Percentiles rank a stretch among this genome's conserved stretches.
These are phyloP conservation scores for Pseudonectria buxi DNA, from an alignment of 2,329 filamentous ascomycete genomes.

Conservation along the genomic window DNA sequence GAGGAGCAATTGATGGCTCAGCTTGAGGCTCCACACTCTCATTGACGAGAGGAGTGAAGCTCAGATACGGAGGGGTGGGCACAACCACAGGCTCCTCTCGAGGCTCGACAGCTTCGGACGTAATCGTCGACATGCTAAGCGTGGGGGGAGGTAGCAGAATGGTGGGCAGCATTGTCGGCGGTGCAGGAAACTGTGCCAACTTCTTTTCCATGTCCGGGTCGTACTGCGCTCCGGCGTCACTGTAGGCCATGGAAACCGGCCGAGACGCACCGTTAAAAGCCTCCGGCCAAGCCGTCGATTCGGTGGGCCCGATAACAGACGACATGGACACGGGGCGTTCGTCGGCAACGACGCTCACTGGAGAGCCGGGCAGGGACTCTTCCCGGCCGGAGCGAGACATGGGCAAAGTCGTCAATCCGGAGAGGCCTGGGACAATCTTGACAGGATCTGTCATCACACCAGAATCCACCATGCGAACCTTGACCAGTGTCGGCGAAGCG, in stretches of 20 bases:
- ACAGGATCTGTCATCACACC: constrained; percentile 56
- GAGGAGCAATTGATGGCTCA: constrained; percentile 28
- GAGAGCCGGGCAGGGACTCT: constrained; percentile 14
- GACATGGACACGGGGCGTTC: constrained; percentile 36
- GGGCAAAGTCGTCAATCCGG: constrained; percentile 5
- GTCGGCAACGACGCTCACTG: constrained; percentile 21
- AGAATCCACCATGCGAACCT: constrained; percentile 51
- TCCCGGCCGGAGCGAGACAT: constrained; percentile 8
- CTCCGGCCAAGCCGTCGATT: constrained; percentile 10
- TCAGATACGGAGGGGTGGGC: constrained; percentile 27
- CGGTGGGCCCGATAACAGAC: constrained; percentile 30
- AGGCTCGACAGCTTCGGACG: constrained; percentile 39
- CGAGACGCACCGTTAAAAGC: constrained; percentile 27
- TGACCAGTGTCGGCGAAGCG: constrained; percentile 43
- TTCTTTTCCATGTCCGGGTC: constrained; percentile 45
- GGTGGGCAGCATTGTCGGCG: constrained; percentile 36
- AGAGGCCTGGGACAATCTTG: constrained; percentile 24
- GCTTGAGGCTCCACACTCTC: constrained; percentile 35
- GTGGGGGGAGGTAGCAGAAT: constrained; percentile 27
- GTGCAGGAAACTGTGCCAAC: constrained; percentile 48
- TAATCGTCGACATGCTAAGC: constrained; percentile 39
- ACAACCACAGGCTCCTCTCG: constrained; percentile 28
- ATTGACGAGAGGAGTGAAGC: constrained; percentile 27
- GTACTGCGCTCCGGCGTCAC: constrained; percentile 46
- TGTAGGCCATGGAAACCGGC: constrained; percentile 45